phyloP scores from a whole-genome alignment of 305 asterid species.

The Striga hermonthica region DNA sequence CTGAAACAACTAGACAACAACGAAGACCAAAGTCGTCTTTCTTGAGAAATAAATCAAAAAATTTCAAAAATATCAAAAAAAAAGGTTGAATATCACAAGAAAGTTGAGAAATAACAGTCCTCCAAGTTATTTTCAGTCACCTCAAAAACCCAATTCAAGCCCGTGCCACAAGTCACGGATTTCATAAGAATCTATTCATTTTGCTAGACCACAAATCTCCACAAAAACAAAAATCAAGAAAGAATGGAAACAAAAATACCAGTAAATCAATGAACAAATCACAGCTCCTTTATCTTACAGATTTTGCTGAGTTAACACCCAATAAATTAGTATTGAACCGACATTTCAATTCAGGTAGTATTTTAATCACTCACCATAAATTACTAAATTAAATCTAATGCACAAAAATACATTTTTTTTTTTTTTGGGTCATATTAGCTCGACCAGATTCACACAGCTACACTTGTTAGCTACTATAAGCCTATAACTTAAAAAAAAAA shows the following conservation, averaged over 20 bases:
- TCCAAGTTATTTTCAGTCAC: conserved; percentile 53
- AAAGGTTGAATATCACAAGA: conserved; percentile 56
- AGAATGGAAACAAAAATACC: neutral
- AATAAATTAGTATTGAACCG: no score
- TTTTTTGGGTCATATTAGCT: neutral
- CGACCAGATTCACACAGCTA: conserved; percentile 11
- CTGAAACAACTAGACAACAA: no score
- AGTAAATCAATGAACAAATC: no score
- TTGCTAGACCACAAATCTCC: conserved; percentile 14
- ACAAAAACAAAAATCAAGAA: conserved; percentile 1
- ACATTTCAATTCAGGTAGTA: neutral
- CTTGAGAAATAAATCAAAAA: conserved; percentile 28
- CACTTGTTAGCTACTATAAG: no score
- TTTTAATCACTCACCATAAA: conserved; percentile 17
- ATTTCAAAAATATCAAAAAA: conserved; percentile 12
- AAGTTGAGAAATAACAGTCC: conserved; percentile 47
- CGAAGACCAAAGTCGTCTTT: conserved; percentile 3
- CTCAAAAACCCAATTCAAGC: conserved; percentile 49
- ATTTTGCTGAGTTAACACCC: no score
- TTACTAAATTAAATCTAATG: conserved; percentile 20
- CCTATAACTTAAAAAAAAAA: no score
- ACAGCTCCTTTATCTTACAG: no score
- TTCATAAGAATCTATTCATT: conserved; percentile 47
- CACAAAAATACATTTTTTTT: neutral
- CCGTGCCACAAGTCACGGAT: conserved; percentile 74